Conservation (phyloP, 2,329 filamentous ascomycete species). For the Pseudogymnoascus sp. region DNA sequence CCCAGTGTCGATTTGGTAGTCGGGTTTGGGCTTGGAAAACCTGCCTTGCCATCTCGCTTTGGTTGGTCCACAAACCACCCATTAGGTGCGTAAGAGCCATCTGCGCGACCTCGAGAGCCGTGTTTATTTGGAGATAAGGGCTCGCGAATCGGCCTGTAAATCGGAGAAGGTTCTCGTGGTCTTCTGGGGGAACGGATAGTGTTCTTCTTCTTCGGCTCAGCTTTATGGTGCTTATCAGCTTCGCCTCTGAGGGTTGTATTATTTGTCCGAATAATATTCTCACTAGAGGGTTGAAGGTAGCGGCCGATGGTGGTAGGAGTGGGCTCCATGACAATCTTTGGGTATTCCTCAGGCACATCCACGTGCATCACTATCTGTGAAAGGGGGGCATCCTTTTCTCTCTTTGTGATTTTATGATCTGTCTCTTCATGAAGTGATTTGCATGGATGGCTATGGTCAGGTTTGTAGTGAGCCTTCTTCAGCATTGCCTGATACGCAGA, state of each 20-base stretch:
- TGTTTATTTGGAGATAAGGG: neutral
- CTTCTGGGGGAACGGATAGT: neutral
- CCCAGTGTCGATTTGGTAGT: neutral
- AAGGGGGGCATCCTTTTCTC: neutral
- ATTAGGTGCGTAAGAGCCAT: neutral
- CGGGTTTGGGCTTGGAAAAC: neutral
- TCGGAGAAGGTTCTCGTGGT: neutral
- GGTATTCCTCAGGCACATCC: neutral
- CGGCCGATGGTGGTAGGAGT: neutral
- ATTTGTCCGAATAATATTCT: constrained; percentile 1
- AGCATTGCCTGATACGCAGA: constrained; percentile 5
- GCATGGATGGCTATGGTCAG: neutral
- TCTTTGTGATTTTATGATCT: neutral
- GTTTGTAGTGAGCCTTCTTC: constrained; percentile 6
- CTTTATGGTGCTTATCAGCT: neutral
- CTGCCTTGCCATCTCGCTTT: neutral
- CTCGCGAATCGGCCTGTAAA: neutral
- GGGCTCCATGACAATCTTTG: neutral
- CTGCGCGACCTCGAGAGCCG: neutral
- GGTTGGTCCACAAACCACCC: neutral
- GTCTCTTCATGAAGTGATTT: neutral
- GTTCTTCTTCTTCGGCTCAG: neutral
- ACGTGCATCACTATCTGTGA: neutral
- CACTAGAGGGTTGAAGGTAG: neutral
- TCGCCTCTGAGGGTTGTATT: neutral